A percentile compares a stretch with the other conserved stretches of the same genome.
These are phyloP conservation scores for Ceratobasidium sp. DNA, from an alignment of 1,284 basidiomycete genomes.

Conservation along the genomic window DNA sequence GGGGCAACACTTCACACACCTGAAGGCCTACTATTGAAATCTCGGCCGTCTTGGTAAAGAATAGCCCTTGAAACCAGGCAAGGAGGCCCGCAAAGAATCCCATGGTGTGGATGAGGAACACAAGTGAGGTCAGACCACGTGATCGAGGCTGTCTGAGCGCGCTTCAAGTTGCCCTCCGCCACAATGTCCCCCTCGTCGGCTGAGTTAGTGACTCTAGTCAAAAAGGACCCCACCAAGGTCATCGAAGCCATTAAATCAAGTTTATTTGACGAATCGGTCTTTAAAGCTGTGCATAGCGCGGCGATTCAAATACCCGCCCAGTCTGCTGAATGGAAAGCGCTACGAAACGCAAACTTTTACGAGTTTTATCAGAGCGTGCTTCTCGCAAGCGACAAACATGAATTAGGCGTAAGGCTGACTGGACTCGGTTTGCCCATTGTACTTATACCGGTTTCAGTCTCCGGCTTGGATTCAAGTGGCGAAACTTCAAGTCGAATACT, in stretches of 20 bases:
- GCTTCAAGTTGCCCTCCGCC: background rate
- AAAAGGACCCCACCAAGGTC: constrained; percentile 32
- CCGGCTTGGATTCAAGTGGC: constrained; percentile 30
- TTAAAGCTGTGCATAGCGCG: constrained; percentile 19
- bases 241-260: constrained; percentile 19
- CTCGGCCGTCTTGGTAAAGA: constrained; percentile 92
- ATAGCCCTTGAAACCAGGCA: constrained; percentile 58
- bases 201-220: constrained; percentile 15
- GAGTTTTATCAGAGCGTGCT: constrained; percentile 33
- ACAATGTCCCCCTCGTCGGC: constrained; percentile 18
- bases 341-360: constrained; percentile 36
- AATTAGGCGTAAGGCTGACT: constrained; percentile 16
- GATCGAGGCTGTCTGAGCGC: constrained; percentile 4
- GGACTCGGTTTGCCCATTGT: no score
- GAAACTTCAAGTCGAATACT: constrained; percentile 31
- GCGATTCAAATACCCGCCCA: constrained; percentile 27
- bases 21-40: constrained; percentile 94
- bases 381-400: constrained; percentile 9
- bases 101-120: constrained; percentile 52
- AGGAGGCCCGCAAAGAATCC: constrained; percentile 71
- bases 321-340: constrained; percentile 25
- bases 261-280: constrained; percentile 1
- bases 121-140: constrained; percentile 38
- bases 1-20: constrained; percentile 53
- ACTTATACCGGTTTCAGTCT: background rate